These are phyloP conservation scores for Murraya koenigii DNA, from an alignment of 345 rosid genomes.

Conservation along the genomic window DNA sequence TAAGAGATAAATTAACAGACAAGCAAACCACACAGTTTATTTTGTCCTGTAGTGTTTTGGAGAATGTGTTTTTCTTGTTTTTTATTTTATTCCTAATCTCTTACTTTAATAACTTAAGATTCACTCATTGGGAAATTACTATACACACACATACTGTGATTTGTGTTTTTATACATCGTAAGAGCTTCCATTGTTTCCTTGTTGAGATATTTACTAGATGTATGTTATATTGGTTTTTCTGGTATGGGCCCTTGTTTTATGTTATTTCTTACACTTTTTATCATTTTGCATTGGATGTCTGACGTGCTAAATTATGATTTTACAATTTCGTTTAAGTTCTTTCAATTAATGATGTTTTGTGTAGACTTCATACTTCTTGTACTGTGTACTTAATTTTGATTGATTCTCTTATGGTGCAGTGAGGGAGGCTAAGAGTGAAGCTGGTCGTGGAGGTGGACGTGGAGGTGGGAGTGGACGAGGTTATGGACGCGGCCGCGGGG, in stretches of 20 bases:
- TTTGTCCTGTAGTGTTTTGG: too few relatives aligned
- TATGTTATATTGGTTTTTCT: too few relatives aligned
- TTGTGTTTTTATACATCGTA: background rate
- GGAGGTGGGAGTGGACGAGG: slow-evolving; percentile 50
- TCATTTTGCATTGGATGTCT: background rate
- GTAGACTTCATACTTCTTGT: background rate
- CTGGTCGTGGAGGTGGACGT: slow-evolving; percentile 43
- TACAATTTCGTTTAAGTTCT: background rate
- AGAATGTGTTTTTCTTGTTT: too few relatives aligned
- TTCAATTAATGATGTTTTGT: background rate
- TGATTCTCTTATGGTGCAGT: slow-evolving; percentile 29
- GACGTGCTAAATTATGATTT: background rate
- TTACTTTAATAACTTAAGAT: too few relatives aligned
- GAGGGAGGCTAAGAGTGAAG: slow-evolving; percentile 65
- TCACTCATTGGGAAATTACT: too few relatives aligned
- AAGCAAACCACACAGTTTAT: too few relatives aligned
- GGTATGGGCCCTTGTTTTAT: too few relatives aligned
- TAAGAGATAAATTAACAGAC: too few relatives aligned
- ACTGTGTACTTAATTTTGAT: background rate
- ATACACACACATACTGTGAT: too few relatives aligned
- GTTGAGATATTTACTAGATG: background rate
- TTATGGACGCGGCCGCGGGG: slow-evolving; percentile 36
- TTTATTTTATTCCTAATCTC: too few relatives aligned
- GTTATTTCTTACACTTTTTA: too few relatives aligned
- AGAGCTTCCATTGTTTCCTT: background rate